A percentile compares a stretch with the other conserved stretches of the same genome.
Conservation (phyloP, 2,329 filamentous ascomycete species). For the Epichloe gansuensis region DNA sequence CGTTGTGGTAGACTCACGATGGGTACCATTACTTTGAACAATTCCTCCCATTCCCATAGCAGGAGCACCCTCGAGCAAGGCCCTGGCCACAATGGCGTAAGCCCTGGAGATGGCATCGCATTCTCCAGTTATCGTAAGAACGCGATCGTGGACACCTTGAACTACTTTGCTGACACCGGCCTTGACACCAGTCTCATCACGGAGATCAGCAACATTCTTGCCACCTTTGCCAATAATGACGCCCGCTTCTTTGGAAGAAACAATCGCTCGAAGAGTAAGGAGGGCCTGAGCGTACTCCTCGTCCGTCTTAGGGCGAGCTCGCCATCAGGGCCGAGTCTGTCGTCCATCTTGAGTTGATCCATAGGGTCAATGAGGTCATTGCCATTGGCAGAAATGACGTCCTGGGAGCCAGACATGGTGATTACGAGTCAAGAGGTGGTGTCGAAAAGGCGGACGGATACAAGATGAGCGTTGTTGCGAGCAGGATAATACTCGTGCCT, state of each 20-base stretch:
- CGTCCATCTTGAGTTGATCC: constrained; percentile 55
- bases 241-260: constrained; percentile 96
- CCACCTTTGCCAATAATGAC: constrained; percentile 98
- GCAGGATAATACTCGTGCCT: not conserved
- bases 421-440: not conserved
- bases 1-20: constrained; percentile 48
- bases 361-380: constrained; percentile 48
- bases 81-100: constrained; percentile 85
- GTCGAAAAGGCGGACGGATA: constrained; percentile 4
- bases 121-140: constrained; percentile 86
- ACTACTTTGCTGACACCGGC: constrained; percentile 98
- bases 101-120: constrained; percentile 83
- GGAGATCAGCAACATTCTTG: constrained; percentile 94
- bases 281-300: constrained; percentile 92
- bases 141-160: constrained; percentile 91
- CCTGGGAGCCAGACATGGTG: constrained; percentile 51
- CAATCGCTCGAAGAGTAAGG: constrained; percentile 90
- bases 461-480: constrained; percentile 4
- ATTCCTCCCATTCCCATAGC: constrained; percentile 93
- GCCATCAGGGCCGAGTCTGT: constrained; percentile 59
- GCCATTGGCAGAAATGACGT: constrained; percentile 43
- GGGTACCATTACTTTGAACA: constrained; percentile 76
- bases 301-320: constrained; percentile 77
- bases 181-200: constrained; percentile 95
- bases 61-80: constrained; percentile 83